Base-by-base conservation (phyloP, 2,329 filamentous ascomycete species). In the Colletotrichum sp. region DNA sequence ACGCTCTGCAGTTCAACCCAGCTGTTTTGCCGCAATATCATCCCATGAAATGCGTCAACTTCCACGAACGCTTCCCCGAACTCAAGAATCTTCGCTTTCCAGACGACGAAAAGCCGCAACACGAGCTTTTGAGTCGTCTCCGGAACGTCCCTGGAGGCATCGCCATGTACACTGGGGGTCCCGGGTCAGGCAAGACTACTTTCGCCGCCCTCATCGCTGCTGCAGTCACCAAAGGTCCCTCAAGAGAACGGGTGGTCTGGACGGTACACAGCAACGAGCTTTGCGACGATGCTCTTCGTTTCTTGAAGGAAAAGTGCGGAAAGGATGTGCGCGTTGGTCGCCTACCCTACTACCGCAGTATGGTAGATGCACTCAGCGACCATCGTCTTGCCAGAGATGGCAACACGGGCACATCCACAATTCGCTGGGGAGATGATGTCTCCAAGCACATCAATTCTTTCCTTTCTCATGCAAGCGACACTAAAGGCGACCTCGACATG, bases 111-210 rank as follows among this genome's bases (percentile, higher is more conserved):
- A 32, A 18, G 15, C 62, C 70, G 12, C 70, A 72, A 64, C 36
- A 6, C 7, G 26, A 67, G 32, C 26, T 72, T 6, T 68, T 72
- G 16, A 18, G 28, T 13, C 59, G 30, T 10, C 63, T 72, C n/a
- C 30, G 15, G 18, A 36, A 34, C 4, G 70, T 68, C 16, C 70
- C 70, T 9, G 62, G 24, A 10, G 70, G 70, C 70, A 60, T 72
- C 12, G 70, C 70, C 3, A 44, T 72, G 52, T 72, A 62, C 26
- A 68, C 64, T 2, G 71, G 64, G 1, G 71, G 71, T 8, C 71
- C 71, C 16, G 71, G 71, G 9, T 72, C 64, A 12, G 71, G 71
- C 34, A 72, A 72, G 64, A 32, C 71, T 26, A 72, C 71, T 2
- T 72, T 72, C 55, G 71, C 71, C 8, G 64, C 36, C 16, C 55